Evolutionary conservation across 345 rosid species (phyloP).

Genomic region (Theobroma cacao): DNA sequence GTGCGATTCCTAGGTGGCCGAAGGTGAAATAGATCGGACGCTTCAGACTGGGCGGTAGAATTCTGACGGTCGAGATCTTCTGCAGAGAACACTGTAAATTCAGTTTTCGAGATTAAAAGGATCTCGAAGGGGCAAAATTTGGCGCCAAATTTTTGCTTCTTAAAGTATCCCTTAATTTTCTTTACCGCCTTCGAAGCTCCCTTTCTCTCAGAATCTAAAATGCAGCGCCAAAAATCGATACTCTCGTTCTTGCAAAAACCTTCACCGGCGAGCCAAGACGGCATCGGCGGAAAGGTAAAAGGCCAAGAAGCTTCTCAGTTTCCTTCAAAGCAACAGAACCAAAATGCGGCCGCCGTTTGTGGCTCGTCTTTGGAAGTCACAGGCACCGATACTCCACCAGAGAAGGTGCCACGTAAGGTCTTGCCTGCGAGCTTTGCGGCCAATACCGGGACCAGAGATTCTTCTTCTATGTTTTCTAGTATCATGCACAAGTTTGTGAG

Average conservation of each 20-base stretch:
- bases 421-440: constrained; percentile 36
- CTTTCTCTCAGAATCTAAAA: constrained; percentile 26
- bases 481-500: constrained; percentile 87
- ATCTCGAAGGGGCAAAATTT: constrained; percentile 18
- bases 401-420: constrained; percentile 77
- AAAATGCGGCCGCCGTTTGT: constrained; percentile 8
- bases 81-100: not conserved
- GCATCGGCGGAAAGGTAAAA: constrained; percentile 14
- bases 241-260: constrained; percentile 68
- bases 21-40: not conserved
- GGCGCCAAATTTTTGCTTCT: constrained; percentile 41
- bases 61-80: constrained; percentile 1
- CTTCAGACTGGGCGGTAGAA: not conserved
- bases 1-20: not conserved
- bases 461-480: constrained; percentile 67
- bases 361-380: constrained; percentile 45
- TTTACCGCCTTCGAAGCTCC: constrained; percentile 7
- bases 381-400: constrained; percentile 90
- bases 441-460: constrained; percentile 29
- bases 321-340: constrained; percentile 25
- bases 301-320: constrained; percentile 22
- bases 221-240: constrained; percentile 86
- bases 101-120: not conserved
- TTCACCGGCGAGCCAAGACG: constrained; percentile 35
- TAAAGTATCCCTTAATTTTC: not conserved